Evolutionary conservation across 148 eudicot species (phyloP), one percentile per base, ranked within the genome.

Genomic region (Talinum fruticosum): DNA sequence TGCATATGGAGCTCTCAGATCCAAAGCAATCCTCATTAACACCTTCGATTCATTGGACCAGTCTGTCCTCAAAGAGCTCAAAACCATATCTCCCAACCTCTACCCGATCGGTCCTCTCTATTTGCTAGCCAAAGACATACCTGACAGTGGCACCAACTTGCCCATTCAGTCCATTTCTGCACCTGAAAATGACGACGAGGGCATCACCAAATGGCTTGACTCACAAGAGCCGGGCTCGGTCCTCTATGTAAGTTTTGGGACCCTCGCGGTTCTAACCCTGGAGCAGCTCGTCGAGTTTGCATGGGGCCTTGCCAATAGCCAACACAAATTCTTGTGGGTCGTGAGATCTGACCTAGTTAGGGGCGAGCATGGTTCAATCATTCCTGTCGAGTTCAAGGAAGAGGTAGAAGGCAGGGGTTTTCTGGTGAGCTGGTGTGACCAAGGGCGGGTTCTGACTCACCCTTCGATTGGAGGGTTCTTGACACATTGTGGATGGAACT

Each of bases 401-500:
- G 79, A 69, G 53, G 70, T 65, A 10, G 35, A 38, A n/a, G 79
- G 34, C 0, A 67, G 85, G 29, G 81, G 85, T 1, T 14, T 85
- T 7, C 49, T 79, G 21, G 71, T 76, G 5, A 74, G 79, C 79
- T 82, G 87, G 85, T 76, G 85, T 54, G 79, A 79, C 12, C 87
- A 82, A 65, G 87, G 82, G 49, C 24, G 84, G 5, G 44, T 85
- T 5, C 66, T 85, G 10, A 32, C 30, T 6, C 87, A 85, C 67
- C 70, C 81, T 8, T 76, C 85, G 0, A 19, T 82, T 0, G 81
- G 81, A 76, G 87, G 78, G 74, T 85, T 82, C 54, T 73, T 83
- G 65, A 83, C 86, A 0, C 86, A 83, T 12, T 66, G 77, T 59
- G 87, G 86, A 16, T 85, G 76, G 85, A 82, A 85, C 61, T 85